Conservation (phyloP, 2,329 filamentous ascomycete species). For the Pseudogymnoascus sp. region DNA sequence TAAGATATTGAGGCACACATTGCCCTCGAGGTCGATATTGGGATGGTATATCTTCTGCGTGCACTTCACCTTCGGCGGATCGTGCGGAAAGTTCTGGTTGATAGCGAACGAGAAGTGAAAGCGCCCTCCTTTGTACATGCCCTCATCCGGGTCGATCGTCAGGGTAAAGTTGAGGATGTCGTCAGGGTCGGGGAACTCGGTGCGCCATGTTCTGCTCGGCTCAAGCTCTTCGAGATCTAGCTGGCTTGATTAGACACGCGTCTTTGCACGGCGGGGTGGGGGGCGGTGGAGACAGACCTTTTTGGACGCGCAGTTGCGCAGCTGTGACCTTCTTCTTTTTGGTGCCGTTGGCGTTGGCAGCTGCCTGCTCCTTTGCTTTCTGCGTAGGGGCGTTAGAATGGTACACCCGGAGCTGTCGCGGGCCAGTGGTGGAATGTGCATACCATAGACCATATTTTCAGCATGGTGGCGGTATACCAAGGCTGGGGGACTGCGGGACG, state of each 20-base stretch:
- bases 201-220: conserved; percentile 72
- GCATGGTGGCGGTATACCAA: conserved; percentile 54
- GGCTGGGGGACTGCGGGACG: not conserved
- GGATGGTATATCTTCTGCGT: conserved; percentile 98
- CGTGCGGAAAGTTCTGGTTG: conserved; percentile 91
- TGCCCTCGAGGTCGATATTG: conserved; percentile 95
- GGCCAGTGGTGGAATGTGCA: conserved; percentile 23
- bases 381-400: conserved; percentile 35
- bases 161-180: conserved; percentile 80
- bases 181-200: conserved; percentile 72
- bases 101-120: conserved; percentile 91
- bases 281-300: conserved; percentile 52
- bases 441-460: conserved; percentile 99
- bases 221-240: conserved; percentile 75
- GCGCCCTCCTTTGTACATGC: conserved; percentile 75
- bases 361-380: conserved; percentile 96
- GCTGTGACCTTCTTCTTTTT: conserved; percentile 99
- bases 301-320: conserved; percentile 89
- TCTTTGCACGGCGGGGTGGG: not conserved
- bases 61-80: conserved; percentile 95
- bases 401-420: not conserved
- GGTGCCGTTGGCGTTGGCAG: conserved; percentile 71
- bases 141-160: conserved; percentile 77
- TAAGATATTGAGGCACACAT: conserved; percentile 95
- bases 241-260: not conserved